A percentile compares a stretch with the other conserved stretches of the same genome.
phyloP scores from a whole-genome alignment of 306 rosid genomes.

The Lotus japonicus region DNA sequence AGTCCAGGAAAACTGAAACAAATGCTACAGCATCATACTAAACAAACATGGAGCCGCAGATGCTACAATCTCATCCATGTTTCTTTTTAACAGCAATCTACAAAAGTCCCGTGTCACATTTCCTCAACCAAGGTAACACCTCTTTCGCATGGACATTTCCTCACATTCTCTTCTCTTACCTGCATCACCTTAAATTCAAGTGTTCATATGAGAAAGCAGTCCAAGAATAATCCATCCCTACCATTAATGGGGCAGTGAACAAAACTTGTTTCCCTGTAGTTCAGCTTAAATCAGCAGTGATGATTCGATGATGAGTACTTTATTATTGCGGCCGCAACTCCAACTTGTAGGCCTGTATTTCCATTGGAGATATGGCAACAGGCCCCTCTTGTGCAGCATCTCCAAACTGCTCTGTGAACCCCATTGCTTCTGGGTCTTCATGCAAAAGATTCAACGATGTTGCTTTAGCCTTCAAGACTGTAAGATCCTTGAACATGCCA shows the following conservation, averaged over 20 bases:
- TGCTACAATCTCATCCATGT: constrained; percentile 13
- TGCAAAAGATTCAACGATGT: constrained; percentile 87
- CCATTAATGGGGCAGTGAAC: constrained; percentile 5
- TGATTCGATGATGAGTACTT: constrained; percentile 6
- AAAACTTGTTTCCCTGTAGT: not conserved
- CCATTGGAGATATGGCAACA: constrained; percentile 77
- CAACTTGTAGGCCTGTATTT: constrained; percentile 84
- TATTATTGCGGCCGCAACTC: constrained; percentile 47
- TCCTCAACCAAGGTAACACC: constrained; percentile 14
- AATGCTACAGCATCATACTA: constrained; percentile 19
- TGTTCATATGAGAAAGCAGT: constrained; percentile 4
- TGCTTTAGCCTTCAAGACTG: constrained; percentile 49
- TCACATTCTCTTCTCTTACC: constrained; percentile 10
- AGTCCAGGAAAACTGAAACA: not conserved
- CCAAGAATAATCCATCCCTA: constrained; percentile 12
- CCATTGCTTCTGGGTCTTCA: constrained; percentile 75
- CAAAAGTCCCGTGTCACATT: constrained; percentile 14
- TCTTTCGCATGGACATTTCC: constrained; percentile 9
- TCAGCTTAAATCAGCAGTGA: constrained; percentile 19
- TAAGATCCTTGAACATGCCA: constrained; percentile 54
- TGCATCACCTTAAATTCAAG: constrained; percentile 21
- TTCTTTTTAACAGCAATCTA: constrained; percentile 18
- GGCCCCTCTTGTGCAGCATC: constrained; percentile 65
- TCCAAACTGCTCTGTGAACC: constrained; percentile 56
- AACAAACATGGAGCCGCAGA: constrained; percentile 23